phyloP scores from a whole-genome alignment of 306 rosid species.

The Quillaja saponaria region DNA sequence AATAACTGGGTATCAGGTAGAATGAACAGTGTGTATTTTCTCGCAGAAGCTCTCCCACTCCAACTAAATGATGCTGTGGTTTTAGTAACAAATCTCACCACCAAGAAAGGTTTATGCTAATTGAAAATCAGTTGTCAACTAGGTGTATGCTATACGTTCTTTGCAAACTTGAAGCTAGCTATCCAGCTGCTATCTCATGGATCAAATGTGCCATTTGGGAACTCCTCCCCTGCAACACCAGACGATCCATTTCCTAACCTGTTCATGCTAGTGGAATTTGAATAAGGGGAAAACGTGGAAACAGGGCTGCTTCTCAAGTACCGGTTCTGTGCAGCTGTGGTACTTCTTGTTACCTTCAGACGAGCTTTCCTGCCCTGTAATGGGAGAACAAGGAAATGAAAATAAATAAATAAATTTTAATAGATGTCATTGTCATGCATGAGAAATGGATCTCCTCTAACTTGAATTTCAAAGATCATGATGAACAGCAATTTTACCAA shows the following conservation, averaged over 20 bases:
- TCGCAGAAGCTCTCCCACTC: no score
- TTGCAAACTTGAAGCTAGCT: no score
- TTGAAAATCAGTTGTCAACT: no score
- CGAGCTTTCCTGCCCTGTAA: constrained; percentile 97
- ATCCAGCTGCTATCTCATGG: constrained; percentile 33
- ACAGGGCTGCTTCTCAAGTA: constrained; percentile 64
- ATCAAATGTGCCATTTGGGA: constrained; percentile 64
- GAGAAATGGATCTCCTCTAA: neutral
- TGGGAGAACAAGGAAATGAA: neutral
- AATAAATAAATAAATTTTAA: neutral
- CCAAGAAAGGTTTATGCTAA: no score
- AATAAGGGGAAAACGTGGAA: constrained; percentile 58
- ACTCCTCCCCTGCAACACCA: constrained; percentile 65
- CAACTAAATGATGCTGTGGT: no score
- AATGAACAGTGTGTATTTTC: no score
- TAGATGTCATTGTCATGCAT: constrained; percentile 8
- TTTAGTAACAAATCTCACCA: no score
- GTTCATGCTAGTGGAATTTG: constrained; percentile 54
- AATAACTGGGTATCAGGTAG: no score
- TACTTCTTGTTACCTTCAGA: constrained; percentile 84
- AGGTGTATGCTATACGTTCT: no score
- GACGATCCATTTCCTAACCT: constrained; percentile 78
- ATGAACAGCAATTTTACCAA: neutral
- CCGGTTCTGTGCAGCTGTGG: constrained; percentile 76
- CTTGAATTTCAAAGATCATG: neutral